phyloP scores from a whole-genome alignment of 805 yeast genomes.

The Myxozyma kluyveri region DNA sequence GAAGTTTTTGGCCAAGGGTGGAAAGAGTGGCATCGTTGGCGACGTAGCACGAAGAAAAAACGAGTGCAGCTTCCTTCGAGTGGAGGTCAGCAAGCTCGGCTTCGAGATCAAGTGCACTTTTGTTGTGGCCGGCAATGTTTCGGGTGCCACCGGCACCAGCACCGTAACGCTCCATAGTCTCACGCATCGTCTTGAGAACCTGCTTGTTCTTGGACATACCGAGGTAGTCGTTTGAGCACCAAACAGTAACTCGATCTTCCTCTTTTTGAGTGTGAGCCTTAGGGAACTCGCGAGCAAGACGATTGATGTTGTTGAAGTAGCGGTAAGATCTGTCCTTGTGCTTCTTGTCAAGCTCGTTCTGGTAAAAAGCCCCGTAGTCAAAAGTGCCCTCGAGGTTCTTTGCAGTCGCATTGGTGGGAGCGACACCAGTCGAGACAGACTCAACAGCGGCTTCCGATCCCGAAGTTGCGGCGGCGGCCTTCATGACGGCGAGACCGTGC shows the following conservation, averaged over 20 bases:
- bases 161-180: slow-evolving; percentile 83
- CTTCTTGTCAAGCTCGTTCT: slow-evolving; percentile 65
- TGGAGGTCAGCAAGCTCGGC: slow-evolving; percentile 84
- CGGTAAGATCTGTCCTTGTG: slow-evolving; percentile 89
- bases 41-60: slow-evolving; percentile 91
- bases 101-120: slow-evolving; percentile 84
- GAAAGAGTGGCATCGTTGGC: slow-evolving; percentile 95
- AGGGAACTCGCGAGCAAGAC: slow-evolving; percentile 92
- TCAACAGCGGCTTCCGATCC: slow-evolving; percentile 7
- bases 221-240: slow-evolving; percentile 98
- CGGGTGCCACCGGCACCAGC: slow-evolving; percentile 99
- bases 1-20: slow-evolving; percentile 84
- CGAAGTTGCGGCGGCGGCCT: slow-evolving; percentile 27
- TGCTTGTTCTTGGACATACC: slow-evolving; percentile 86
- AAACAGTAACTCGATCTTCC: slow-evolving; percentile 86
- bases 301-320: slow-evolving; percentile 93
- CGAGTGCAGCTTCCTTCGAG: slow-evolving; percentile 91
- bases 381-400: slow-evolving; percentile 42
- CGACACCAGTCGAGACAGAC: slow-evolving; percentile 4
- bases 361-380: slow-evolving; percentile 71
- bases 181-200: slow-evolving; percentile 73
- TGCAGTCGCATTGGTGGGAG: slow-evolving; percentile 11
- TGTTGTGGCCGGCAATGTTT: slow-evolving; percentile 96
- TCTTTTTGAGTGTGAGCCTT: slow-evolving; percentile 71
- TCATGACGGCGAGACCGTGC: slow-evolving; percentile 30